These are phyloP conservation scores for Brettanomyces bruxellensis DNA, from an alignment of 805 yeast genomes.

Conservation along the genomic window DNA sequence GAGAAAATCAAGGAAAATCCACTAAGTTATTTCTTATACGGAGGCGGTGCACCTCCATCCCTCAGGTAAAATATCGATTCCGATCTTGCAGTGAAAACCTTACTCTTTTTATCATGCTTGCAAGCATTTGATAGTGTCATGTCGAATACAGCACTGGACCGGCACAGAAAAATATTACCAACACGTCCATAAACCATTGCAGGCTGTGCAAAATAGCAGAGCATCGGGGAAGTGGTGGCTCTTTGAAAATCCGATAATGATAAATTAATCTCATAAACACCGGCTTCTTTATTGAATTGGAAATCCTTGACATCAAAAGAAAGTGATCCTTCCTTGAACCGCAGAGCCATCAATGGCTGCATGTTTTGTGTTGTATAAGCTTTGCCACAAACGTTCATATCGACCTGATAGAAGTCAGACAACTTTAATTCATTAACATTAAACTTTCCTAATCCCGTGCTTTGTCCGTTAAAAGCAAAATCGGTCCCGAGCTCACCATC, in stretches of 20 bases:
- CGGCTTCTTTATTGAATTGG: not conserved
- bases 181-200: not conserved
- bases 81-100: not conserved
- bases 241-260: not conserved
- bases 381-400: not conserved
- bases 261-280: not conserved
- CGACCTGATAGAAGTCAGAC: not conserved
- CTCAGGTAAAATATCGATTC: not conserved
- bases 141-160: not conserved
- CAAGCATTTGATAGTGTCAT: not conserved
- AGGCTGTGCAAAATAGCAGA: not conserved
- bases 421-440: not conserved
- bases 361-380: not conserved
- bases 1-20: no score
- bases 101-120: not conserved
- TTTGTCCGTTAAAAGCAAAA: not conserved
- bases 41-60: not conserved
- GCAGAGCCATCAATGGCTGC: not conserved
- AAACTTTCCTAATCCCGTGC: slow-evolving; percentile 1
- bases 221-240: not conserved
- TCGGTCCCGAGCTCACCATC: not conserved
- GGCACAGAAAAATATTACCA: not conserved
- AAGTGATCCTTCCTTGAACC: not conserved
- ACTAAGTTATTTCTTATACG: not conserved
- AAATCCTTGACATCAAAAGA: slow-evolving; percentile 1